Evolutionary conservation across 176 grass and related monocot species (phyloP), one percentile per base, ranked within the genome.

Genomic region (Rhynchospora breviuscula): DNA sequence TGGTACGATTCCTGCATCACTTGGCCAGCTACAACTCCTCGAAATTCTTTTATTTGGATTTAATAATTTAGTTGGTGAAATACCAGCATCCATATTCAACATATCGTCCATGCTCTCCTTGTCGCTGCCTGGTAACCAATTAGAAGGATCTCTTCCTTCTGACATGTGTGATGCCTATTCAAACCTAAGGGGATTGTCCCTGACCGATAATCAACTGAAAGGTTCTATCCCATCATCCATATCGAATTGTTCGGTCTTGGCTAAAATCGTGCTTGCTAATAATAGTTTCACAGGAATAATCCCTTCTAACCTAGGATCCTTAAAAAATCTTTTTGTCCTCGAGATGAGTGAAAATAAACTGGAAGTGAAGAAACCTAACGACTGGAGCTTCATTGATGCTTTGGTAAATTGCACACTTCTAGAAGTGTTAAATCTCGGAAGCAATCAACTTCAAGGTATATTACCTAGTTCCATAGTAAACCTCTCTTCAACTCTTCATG

Each of bases 131-230:
- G 0, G 5, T 52, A 86, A 86, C 44, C 62, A 44, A 45, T 29
- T 86, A 5, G 23, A 56, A 57, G 85, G 85, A 72, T 71, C 62
- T 72, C 85, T 86, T 46, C 85, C 77, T 59, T 31, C 46, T 23
- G n/a, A 87, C 31, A 74, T 87, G 26, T 66, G 85, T 7, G 45
- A 29, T 56, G 3, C 14, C 35, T 14, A 52, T 79, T 69, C 84
- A 6, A 67, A 85, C 72, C 70, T 85, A 23, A 40, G 31, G 46
- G 4, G 18, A 17, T 61, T 85, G 26, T 40, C 26, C 31, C 15
- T 62, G 66, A 45, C 14, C 14, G 22, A 60, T 12, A 85, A 85
- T 63, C 31, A 26, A 10, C 58, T 85, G 2, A 68, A 29, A 18
- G 84, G 72, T 7, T 56, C 3, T 0, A 79, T 85, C 63, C 84